A percentile compares a stretch with the other conserved stretches of the same genome.
Evolutionary conservation across 371 early-diverging fungal species (phyloP).

Genomic region (Dichotomocladium elegans): DNA sequence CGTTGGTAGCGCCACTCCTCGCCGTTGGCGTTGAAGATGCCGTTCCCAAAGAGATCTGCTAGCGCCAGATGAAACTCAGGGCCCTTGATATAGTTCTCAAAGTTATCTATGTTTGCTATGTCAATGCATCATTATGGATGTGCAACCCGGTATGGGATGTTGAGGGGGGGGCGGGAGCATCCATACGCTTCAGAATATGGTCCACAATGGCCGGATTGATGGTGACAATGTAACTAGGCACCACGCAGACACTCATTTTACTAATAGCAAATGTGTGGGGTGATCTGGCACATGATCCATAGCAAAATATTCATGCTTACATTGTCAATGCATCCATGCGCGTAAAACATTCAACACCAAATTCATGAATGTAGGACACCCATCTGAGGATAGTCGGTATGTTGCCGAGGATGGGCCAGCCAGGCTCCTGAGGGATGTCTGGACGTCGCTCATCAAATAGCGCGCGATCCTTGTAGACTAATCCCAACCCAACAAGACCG

Average conservation of each 20-base stretch:
- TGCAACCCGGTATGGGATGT: background rate
- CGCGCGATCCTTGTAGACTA: conserved; percentile 21
- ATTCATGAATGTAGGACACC: conserved; percentile 20
- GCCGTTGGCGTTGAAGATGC: conserved; percentile 45
- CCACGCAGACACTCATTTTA: conserved; percentile 15
- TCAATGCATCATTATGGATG: background rate
- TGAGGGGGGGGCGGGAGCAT: too few species aligned
- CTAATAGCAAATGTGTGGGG: background rate
- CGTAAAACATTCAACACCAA: conserved; percentile 15
- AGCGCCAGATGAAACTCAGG: conserved; percentile 25
- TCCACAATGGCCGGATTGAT: conserved; percentile 23
- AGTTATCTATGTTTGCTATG: conserved; percentile 22
- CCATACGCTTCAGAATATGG: conserved; percentile 26
- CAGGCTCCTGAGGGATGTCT: conserved; percentile 17
- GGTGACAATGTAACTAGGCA: conserved; percentile 18
- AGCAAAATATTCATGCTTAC: conserved; percentile 3
- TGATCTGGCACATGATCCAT: background rate
- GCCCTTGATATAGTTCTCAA: conserved; percentile 37
- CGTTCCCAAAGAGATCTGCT: conserved; percentile 29
- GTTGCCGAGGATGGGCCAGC: conserved; percentile 24
- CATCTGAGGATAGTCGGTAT: conserved; percentile 15
- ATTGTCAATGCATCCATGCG: conserved; percentile 12
- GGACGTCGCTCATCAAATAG: conserved; percentile 20
- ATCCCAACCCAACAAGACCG: conserved; percentile 11
- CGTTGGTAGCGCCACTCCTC: conserved; percentile 44